Evolutionary conservation across 306 rosid species (phyloP).

Genomic region (Erythrophleum fordii): DNA sequence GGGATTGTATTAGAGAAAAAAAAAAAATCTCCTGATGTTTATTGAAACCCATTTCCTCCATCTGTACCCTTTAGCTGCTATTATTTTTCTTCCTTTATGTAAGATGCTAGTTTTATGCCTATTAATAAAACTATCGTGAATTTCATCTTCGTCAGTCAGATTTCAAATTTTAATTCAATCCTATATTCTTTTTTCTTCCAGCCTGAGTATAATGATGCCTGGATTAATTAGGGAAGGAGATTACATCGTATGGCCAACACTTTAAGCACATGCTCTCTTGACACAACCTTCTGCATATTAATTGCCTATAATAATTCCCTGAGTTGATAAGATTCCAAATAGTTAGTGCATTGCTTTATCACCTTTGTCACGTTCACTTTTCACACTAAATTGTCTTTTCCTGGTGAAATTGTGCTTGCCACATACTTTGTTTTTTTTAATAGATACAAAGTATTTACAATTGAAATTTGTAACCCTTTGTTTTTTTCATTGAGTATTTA

Average conservation of each 20-base stretch:
- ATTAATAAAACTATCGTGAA: background rate
- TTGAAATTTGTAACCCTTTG: conserved; percentile 14
- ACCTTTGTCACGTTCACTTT: background rate
- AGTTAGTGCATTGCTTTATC: background rate
- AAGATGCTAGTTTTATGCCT: background rate
- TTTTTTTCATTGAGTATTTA: conserved; percentile 17
- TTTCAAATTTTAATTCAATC: conserved; percentile 12
- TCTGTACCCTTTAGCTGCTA: background rate
- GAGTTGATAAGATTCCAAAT: conserved; percentile 22
- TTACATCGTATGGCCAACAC: background rate
- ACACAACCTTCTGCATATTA: background rate
- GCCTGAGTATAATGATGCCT: background rate
- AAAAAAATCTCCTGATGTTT: conserved; percentile 3
- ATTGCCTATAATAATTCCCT: background rate
- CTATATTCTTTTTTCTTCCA: background rate
- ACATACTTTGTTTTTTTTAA: background rate
- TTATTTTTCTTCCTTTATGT: background rate
- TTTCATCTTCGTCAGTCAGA: background rate
- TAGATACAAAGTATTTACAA: conserved; percentile 34
- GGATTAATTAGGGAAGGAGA: background rate
- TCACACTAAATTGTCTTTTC: background rate
- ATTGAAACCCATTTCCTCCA: background rate
- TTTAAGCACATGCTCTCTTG: background rate
- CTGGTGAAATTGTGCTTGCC: conserved; percentile 4
- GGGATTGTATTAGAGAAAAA: conserved; percentile 17